Evolutionary conservation across 306 rosid species (phyloP).

Genomic region (Prunus armeniaca): DNA sequence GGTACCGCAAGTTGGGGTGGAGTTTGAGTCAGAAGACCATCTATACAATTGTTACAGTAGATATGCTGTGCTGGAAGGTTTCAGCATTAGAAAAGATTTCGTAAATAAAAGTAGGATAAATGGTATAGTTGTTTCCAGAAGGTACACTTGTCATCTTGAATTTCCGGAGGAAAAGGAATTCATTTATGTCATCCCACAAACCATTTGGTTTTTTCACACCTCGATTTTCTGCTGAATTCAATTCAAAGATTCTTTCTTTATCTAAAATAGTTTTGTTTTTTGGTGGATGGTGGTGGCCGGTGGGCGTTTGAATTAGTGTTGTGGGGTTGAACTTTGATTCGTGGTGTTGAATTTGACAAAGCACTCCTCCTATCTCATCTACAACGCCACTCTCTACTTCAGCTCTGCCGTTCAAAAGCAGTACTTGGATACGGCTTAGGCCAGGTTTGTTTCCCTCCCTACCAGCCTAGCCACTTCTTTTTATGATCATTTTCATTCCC

Average conservation of each 20-base stretch:
- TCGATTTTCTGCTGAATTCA: background rate
- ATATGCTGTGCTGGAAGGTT: conserved; percentile 54
- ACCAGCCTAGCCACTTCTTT: background rate
- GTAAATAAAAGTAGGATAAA: conserved; percentile 52
- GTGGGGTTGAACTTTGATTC: conserved; percentile 79
- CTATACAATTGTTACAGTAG: conserved; percentile 52
- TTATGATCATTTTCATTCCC: background rate
- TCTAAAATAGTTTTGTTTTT: background rate
- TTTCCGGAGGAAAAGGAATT: conserved; percentile 67
- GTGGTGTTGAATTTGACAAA: conserved; percentile 72
- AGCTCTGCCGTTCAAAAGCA: conserved; percentile 64
- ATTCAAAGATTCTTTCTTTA: background rate
- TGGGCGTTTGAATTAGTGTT: conserved; percentile 43
- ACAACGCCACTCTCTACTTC: conserved; percentile 68
- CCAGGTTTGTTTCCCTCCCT: conserved; percentile 38
- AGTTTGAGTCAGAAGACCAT: conserved; percentile 58
- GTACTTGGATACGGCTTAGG: conserved; percentile 53
- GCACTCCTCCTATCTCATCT: conserved; percentile 66
- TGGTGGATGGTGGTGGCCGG: background rate
- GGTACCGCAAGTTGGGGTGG: conserved; percentile 44
- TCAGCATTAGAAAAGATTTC: conserved; percentile 65
- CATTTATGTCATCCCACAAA: no score
- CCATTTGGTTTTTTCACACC: background rate
- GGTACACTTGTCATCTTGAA: conserved; percentile 67
- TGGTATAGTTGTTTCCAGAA: conserved; percentile 58